Conservation (phyloP, 2,329 filamentous ascomycete genomes). For the Calycina marina region DNA sequence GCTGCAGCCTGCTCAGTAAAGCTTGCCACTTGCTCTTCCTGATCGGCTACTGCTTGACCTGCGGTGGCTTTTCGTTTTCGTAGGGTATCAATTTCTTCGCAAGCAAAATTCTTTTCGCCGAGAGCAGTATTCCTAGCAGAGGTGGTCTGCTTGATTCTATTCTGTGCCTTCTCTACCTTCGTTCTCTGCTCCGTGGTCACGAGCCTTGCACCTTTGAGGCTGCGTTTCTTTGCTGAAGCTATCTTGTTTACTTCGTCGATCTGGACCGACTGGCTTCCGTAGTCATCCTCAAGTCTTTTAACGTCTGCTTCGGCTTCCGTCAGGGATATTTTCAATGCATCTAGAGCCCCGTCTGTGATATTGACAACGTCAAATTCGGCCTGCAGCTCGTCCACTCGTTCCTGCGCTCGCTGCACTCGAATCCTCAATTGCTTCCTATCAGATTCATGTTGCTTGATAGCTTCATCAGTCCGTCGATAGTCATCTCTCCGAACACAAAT, state of each 20-base stretch:
- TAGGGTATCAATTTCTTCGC: slow-evolving; percentile 33
- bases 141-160: slow-evolving; percentile 34
- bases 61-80: slow-evolving; percentile 32
- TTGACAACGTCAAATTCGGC: slow-evolving; percentile 52
- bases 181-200: slow-evolving; percentile 23
- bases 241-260: slow-evolving; percentile 33
- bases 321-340: slow-evolving; percentile 42
- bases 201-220: slow-evolving; percentile 26
- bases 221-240: slow-evolving; percentile 22
- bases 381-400: slow-evolving; percentile 35
- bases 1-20: slow-evolving; percentile 39
- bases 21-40: slow-evolving; percentile 30
- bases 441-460: slow-evolving; percentile 34
- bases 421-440: slow-evolving; percentile 34
- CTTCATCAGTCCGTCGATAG: slow-evolving; percentile 32
- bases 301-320: slow-evolving; percentile 31
- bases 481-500: slow-evolving; percentile 26
- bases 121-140: slow-evolving; percentile 39
- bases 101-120: slow-evolving; percentile 45
- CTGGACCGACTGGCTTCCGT: slow-evolving; percentile 33
- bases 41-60: slow-evolving; percentile 20
- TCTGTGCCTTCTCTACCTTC: slow-evolving; percentile 39
- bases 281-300: slow-evolving; percentile 38
- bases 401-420: slow-evolving; percentile 43
- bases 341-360: slow-evolving; percentile 52